Base-by-base conservation (phyloP, 2,329 filamentous ascomycete species). In the Arthrinium puccinioides region DNA sequence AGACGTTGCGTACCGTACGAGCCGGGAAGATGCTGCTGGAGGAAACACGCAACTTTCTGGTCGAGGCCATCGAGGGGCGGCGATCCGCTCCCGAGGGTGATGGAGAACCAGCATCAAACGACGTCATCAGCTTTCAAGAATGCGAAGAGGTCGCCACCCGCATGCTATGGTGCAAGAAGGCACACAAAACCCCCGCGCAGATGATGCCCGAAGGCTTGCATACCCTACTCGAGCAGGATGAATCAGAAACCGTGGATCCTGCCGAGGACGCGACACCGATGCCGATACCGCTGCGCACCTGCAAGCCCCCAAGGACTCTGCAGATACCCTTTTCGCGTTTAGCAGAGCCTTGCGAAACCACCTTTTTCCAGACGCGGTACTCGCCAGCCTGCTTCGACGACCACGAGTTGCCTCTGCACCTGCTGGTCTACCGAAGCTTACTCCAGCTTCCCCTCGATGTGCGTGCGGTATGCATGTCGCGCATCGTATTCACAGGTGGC, bases 401-500 rank as follows among this genome's bases (percentile, higher is more conserved):
- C 50, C 73, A 98, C 48, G 90, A 97, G 46, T 72, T 85, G 14
- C 81, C 90, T 0, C 53, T 97, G 1, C 86, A 85, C 36, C 56
- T 80, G 10, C 71, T 97, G 8, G 68, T 94, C 3, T 94, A 94
- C 60, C 74, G 76, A 37, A 74, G 80, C 25, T 72, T 98, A 2
- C 68, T 94, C 2, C 71, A 77, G 7, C 68, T 96, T 1, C 85
- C 88, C 0, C 64, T 90, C 4, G 92, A 98, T 58, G 79, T 89
- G 4, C 79, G 92, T 18, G 82, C 84, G 1, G 63, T 82, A 5
- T 96, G 90, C 59, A 92, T 96, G 79, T 81, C 88, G 2, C 84
- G 90, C 26, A 84, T 97, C 31, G 69, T 95, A 13, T 84, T 98
- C 52, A 83, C 82, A 0, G 92, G 92, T 21, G 87, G 87, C 3